Evolutionary conservation across 805 yeast species (phyloP).

Genomic region (Wickerhamiella qilinensis): DNA sequence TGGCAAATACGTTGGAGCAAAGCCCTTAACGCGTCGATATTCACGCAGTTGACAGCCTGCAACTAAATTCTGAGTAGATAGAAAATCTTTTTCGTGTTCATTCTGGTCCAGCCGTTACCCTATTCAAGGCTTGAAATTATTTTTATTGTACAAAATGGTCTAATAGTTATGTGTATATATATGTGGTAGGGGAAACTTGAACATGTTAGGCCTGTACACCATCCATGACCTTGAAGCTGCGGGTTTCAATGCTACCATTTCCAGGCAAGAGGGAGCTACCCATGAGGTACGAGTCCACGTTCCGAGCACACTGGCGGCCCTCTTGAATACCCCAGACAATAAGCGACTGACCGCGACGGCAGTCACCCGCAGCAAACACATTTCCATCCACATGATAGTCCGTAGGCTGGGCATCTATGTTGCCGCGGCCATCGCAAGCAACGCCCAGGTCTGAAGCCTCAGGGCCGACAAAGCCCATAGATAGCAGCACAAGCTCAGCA

Average conservation of each 20-base stretch:
- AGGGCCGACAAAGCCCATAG: conserved; percentile 98
- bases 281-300: conserved; percentile 67
- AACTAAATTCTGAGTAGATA: too few species aligned
- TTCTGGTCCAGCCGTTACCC: too few species aligned
- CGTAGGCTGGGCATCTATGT: conserved; percentile 44
- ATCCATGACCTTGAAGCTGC: conserved; percentile 31
- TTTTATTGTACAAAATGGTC: too few species aligned
- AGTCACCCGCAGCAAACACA: conserved; percentile 92
- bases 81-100: too few species aligned
- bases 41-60: too few species aligned
- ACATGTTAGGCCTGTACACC: not conserved
- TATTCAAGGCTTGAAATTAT: too few species aligned
- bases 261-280: conserved; percentile 79
- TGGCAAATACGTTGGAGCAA: too few species aligned
- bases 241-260: conserved; percentile 78
- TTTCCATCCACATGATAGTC: conserved; percentile 61
- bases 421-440: conserved; percentile 69
- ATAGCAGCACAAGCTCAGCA: conserved; percentile 82
- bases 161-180: too few species aligned
- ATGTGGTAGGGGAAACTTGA: too few species aligned
- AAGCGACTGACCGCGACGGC: conserved; percentile 95
- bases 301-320: conserved; percentile 96
- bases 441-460: conserved; percentile 59
- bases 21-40: too few species aligned
- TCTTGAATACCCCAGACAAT: conserved; percentile 99